Evolutionary conservation across 805 yeast genomes (phyloP), one percentile per base, ranked within the genome.

Genomic region (Debaryomyces prosopidis): DNA sequence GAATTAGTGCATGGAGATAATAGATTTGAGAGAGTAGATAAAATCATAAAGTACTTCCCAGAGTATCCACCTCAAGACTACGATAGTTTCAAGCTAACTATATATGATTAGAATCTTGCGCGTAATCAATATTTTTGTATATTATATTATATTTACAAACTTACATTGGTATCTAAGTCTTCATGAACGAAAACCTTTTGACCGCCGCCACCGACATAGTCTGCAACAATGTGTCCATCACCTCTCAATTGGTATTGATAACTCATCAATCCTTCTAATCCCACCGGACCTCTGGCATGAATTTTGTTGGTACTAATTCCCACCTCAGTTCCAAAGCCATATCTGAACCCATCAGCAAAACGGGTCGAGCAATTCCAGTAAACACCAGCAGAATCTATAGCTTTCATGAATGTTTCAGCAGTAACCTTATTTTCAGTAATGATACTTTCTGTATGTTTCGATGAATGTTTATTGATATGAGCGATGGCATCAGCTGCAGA

Each of bases 261-360:
- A 56, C 95, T 88, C 63, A 92, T 96, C 53, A 94, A 76, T 1
- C 99, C 99, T 62, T 94, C 99, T 27, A 94, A 76, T 2, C 99
- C 99, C 28, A 94, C 98, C 12, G 99, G 99, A 2, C 99, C 99
- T 59, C 99, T 80, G 8, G 99, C 96, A 63, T 94, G 99, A 50
- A 94, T 89, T 66, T 94, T 94, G 62, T 92, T 91, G 37, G 99
- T 94, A 40, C 96, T 86, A 48, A 94, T 92, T 30, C 99, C 99
- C 14, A 94, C 99, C 66, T 94, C 99, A 5, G 99, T 86, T 43
- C 99, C 99, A 63, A 95, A 94, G 0, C 99, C 99, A 61, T 92
- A 94, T 63, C 99, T 80, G 77, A 89, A 94, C 3, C 99, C 99
- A 66, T 94, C 99, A 5, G 99, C 98, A 70, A 94, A 94, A 61